phyloP scores from a whole-genome alignment of 768 basidiomycete genomes.

The Pisolithus albus region DNA sequence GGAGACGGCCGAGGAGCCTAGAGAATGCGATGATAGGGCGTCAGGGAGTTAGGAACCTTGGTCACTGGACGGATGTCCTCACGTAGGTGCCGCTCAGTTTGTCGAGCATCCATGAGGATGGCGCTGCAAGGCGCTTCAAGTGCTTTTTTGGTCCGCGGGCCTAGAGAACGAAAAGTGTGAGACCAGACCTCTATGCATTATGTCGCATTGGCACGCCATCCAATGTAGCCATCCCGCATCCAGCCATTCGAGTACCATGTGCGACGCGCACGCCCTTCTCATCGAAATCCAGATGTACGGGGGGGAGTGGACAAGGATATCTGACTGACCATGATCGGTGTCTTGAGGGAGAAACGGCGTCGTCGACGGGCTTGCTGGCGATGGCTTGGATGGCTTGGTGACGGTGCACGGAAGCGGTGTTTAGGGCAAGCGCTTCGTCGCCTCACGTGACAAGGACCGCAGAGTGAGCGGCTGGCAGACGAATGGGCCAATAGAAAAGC shows the following conservation, averaged over 20 bases:
- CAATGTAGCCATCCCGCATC: constrained; percentile 23
- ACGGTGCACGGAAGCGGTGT: background rate
- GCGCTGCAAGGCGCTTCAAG: constrained; percentile 94
- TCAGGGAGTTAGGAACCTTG: background rate
- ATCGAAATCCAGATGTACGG: background rate
- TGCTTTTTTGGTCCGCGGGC: constrained; percentile 99
- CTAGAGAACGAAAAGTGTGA: constrained; percentile 37
- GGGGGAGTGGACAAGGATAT: constrained; percentile 1
- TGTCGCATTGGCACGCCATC: background rate
- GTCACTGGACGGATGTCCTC: constrained; percentile 28
- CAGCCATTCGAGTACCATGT: constrained; percentile 15
- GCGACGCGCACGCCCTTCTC: background rate
- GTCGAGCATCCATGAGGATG: constrained; percentile 99
- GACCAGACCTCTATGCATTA: background rate
- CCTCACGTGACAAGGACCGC: constrained; percentile 18
- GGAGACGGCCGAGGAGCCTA: constrained; percentile 95
- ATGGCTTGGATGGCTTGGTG: constrained; percentile 4
- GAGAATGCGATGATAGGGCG: background rate
- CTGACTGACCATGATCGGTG: constrained; percentile 27
- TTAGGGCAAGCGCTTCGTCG: constrained; percentile 19
- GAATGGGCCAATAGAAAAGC: too few relatives aligned
- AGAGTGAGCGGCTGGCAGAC: background rate
- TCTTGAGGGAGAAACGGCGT: constrained; percentile 21
- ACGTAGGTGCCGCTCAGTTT: constrained; percentile 95
- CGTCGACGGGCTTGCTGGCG: constrained; percentile 20